A percentile compares a stretch with the other conserved stretches of the same genome.
Conservation (phyloP, 2,329 filamentous ascomycete species). For the Hymenoscyphus albidus region DNA sequence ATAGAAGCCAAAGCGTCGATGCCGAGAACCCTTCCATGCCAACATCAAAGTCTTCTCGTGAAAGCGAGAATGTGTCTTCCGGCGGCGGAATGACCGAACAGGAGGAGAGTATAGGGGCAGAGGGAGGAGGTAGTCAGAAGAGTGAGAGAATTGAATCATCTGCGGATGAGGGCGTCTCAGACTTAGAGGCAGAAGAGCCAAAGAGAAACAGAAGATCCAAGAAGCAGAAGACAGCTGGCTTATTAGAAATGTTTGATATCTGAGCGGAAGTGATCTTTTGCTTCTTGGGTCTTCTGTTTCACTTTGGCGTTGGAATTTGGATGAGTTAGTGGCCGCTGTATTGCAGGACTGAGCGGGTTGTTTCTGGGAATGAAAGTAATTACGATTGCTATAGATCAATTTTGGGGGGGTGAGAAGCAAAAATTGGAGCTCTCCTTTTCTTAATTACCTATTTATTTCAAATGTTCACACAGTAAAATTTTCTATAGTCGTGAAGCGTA, state of each 20-base stretch:
- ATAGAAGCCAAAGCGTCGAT: neutral
- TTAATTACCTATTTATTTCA: no score
- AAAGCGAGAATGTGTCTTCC: neutral
- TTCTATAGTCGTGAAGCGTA: no score
- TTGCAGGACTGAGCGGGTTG: no score
- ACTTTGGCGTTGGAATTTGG: neutral
- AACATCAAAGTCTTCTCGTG: neutral
- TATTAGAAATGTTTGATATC: no score
- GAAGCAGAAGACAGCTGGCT: neutral
- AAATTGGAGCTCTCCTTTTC: no score
- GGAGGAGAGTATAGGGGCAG: neutral
- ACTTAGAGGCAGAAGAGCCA: neutral
- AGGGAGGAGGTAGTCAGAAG: neutral
- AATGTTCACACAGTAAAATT: no score
- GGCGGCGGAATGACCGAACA: neutral
- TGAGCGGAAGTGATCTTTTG: neutral
- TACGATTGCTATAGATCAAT: no score
- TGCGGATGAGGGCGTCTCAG: neutral
- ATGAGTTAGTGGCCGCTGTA: no score
- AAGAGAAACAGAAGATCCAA: neutral
- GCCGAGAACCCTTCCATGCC: neutral
- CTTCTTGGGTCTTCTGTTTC: neutral
- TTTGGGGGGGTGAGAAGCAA: no score
- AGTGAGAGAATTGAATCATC: neutral
- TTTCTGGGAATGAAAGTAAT: no score